Evolutionary conservation across 2,329 filamentous ascomycete genomes (phyloP).

Genomic region (Ophiognomonia clavigignenti-juglandacearum): DNA sequence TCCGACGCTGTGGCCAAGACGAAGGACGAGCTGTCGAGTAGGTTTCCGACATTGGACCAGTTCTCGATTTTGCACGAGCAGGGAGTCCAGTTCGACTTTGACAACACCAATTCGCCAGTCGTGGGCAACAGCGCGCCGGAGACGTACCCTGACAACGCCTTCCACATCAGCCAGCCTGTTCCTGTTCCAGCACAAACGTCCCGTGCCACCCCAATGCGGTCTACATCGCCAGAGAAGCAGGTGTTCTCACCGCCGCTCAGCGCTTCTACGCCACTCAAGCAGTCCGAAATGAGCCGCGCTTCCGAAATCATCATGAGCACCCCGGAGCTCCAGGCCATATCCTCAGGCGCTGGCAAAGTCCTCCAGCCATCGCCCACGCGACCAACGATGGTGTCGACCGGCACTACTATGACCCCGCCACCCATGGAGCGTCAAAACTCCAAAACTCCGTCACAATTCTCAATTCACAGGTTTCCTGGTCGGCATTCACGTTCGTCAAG

Average conservation of each 20-base stretch:
- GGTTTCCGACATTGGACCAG: constrained; percentile 88
- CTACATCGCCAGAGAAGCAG: constrained; percentile 23
- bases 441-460: constrained; percentile 37
- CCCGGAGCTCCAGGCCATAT: constrained; percentile 56
- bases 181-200: constrained; percentile 24
- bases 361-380: constrained; percentile 26
- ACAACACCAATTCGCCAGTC: constrained; percentile 45
- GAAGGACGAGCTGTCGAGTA: constrained; percentile 72
- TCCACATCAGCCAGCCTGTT: constrained; percentile 44
- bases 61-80: constrained; percentile 87
- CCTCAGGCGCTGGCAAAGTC: constrained; percentile 35
- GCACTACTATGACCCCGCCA: constrained; percentile 74
- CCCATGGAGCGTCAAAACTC: constrained; percentile 38
- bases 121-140: constrained; percentile 59
- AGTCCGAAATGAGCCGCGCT: constrained; percentile 51
- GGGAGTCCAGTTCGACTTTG: constrained; percentile 80
- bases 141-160: constrained; percentile 70
- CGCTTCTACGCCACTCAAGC: constrained; percentile 35
- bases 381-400: constrained; percentile 50
- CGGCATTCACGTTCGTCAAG: constrained; percentile 36
- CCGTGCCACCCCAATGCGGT: constrained; percentile 24
- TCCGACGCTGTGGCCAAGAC: constrained; percentile 39
- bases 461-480: constrained; percentile 37
- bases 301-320: constrained; percentile 60
- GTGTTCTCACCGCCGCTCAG: constrained; percentile 33